These are phyloP conservation scores for Bolboschoenoplectus hybrid DNA, from an alignment of 202 grass and related monocot species.

Conservation along the genomic window DNA sequence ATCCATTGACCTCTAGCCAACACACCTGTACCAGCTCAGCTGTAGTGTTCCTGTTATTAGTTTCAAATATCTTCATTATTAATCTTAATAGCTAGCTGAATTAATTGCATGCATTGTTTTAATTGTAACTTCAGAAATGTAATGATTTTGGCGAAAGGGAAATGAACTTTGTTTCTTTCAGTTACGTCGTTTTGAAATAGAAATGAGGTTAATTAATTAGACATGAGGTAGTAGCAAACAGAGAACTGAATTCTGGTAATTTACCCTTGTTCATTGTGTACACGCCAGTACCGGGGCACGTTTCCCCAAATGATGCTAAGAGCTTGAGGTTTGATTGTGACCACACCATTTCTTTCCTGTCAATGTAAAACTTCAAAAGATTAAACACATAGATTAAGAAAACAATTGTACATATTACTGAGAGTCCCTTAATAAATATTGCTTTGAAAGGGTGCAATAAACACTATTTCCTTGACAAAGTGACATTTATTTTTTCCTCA, in stretches of 20 bases:
- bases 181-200: neutral
- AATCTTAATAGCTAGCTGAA: neutral
- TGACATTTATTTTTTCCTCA: neutral
- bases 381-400: neutral
- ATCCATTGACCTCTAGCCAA: conserved; percentile 26
- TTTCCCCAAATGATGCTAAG: conserved; percentile 30
- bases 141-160: neutral
- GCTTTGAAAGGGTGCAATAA: neutral
- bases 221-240: neutral
- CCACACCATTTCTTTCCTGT: neutral
- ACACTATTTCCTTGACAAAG: neutral
- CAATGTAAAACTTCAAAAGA: neutral
- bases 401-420: neutral
- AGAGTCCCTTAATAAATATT: neutral
- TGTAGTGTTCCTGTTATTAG: neutral
- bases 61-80: neutral
- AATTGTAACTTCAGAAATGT: conserved; percentile 2
- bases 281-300: conserved; percentile 11
- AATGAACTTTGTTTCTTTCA: neutral
- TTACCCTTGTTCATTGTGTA: neutral
- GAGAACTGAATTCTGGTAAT: neutral
- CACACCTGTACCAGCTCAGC: conserved; percentile 31
- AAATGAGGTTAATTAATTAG: neutral
- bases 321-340: conserved; percentile 17
- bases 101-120: neutral